These are phyloP conservation scores for Phoma sp. DNA, from an alignment of 2,329 filamentous ascomycete genomes.

Conservation along the genomic window DNA sequence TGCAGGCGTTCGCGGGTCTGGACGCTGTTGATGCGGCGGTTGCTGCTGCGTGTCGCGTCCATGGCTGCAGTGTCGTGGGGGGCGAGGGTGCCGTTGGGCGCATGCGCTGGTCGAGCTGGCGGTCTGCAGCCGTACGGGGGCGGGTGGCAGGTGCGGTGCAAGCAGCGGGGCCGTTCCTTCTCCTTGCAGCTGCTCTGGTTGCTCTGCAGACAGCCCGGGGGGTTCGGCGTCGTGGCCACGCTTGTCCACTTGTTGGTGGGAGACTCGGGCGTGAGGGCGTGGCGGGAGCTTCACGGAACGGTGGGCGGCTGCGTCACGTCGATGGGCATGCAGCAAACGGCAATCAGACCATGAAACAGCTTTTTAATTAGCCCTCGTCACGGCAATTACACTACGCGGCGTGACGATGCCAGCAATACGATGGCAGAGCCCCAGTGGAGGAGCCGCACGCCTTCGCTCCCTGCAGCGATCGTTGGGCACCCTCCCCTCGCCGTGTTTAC, in stretches of 20 bases:
- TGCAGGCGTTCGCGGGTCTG: conserved; percentile 51
- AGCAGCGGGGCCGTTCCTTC: conserved; percentile 31
- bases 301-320: conserved; percentile 17
- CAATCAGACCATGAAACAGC: conserved; percentile 18
- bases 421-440: neutral
- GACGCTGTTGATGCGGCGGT: conserved; percentile 53
- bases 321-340: conserved; percentile 15
- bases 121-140: conserved; percentile 17
- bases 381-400: conserved; percentile 13
- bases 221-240: neutral
- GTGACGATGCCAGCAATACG: conserved; percentile 3
- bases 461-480: conserved; percentile 17
- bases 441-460: conserved; percentile 14
- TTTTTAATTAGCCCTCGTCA: conserved; percentile 22
- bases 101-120: conserved; percentile 31
- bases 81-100: conserved; percentile 28
- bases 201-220: neutral
- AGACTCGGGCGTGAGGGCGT: conserved; percentile 2
- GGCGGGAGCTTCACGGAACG: conserved; percentile 13
- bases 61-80: conserved; percentile 30
- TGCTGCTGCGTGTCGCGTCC: conserved; percentile 41
- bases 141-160: conserved; percentile 12
- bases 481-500: conserved; percentile 12
- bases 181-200: conserved; percentile 12
- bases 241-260: conserved; percentile 3